Conservation (phyloP, 192 early-diverging fungal genomes). For the Coemansia sp. region DNA sequence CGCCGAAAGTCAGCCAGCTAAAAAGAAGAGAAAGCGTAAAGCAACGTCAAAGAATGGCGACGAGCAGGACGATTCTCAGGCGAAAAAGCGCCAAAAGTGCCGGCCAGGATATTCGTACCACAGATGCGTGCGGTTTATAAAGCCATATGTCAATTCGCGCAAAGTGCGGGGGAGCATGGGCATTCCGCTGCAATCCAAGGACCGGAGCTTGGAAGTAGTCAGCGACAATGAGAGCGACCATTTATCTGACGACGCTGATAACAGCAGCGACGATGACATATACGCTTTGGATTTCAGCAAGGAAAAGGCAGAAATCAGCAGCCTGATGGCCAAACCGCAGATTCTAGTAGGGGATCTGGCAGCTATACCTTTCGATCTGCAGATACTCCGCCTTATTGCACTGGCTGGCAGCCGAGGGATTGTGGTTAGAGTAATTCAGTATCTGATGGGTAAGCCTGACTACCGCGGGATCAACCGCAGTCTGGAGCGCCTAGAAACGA, state of each 20-base stretch:
- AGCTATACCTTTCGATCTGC: constrained; percentile 25
- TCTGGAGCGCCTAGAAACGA: constrained; percentile 22
- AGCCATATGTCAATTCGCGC: constrained; percentile 21
- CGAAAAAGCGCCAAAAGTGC: neutral
- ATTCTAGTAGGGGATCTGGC: constrained; percentile 19
- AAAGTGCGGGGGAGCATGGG: constrained; percentile 19
- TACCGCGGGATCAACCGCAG: constrained; percentile 12
- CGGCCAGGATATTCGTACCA: constrained; percentile 23
- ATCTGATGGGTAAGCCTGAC: constrained; percentile 8
- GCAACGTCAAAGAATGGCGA: neutral
- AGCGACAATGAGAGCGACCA: constrained; percentile 2
- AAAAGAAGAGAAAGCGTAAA: neutral
- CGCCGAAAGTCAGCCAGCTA: neutral
- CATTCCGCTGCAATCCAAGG: constrained; percentile 19
- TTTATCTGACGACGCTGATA: constrained; percentile 6
- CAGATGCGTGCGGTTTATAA: constrained; percentile 44
- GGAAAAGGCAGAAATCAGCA: constrained; percentile 33
- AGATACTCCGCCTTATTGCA: constrained; percentile 44
- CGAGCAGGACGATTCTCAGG: neutral
- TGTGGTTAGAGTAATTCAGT: constrained; percentile 20
- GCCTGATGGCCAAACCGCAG: constrained; percentile 31
- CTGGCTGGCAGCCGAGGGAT: constrained; percentile 34
- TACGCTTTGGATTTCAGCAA: constrained; percentile 17
- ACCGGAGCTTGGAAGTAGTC: neutral
- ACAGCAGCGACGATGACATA: constrained; percentile 27